Conservation (phyloP, 305 asterid genomes). For the Rubia peregrina region DNA sequence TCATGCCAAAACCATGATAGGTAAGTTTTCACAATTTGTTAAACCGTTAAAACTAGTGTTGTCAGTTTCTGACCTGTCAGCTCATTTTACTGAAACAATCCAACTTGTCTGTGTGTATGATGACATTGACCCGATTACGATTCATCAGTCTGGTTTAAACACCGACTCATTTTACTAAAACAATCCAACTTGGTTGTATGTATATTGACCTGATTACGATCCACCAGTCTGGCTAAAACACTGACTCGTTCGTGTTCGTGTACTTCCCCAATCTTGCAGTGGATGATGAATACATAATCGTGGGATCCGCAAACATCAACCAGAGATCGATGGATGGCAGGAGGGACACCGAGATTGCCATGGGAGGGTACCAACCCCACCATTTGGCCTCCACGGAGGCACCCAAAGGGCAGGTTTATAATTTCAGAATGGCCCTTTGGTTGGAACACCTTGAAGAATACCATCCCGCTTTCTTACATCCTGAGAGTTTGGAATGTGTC, state of each 20-base stretch:
- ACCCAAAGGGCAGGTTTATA: slow-evolving; percentile 45
- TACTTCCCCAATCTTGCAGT: slow-evolving; percentile 12
- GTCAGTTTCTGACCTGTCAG: no score
- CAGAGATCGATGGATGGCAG: slow-evolving; percentile 89
- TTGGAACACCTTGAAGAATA: slow-evolving; percentile 43
- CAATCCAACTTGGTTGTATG: no score
- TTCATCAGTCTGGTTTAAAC: no score
- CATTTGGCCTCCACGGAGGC: slow-evolving; percentile 31
- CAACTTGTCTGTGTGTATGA: no score
- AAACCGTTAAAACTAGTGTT: no score
- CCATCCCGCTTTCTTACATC: slow-evolving; percentile 28
- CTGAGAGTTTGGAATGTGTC: slow-evolving; percentile 47
- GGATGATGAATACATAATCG: slow-evolving; percentile 79
- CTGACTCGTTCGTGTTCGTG: neutral
- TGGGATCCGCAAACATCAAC: slow-evolving; percentile 87
- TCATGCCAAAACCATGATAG: slow-evolving; percentile 85
- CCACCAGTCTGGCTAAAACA: neutral
- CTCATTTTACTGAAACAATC: no score
- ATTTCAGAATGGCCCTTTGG: slow-evolving; percentile 68
- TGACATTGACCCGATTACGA: no score
- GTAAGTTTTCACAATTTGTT: slow-evolving; percentile 17
- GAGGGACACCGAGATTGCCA: slow-evolving; percentile 78
- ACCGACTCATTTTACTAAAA: no score
- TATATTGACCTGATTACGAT: neutral
- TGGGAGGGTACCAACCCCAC: slow-evolving; percentile 83